A percentile compares a stretch with the other conserved stretches of the same genome.
These are phyloP conservation scores for Trametes pubescens DNA, from an alignment of 1,284 basidiomycete species.

Conservation along the genomic window DNA sequence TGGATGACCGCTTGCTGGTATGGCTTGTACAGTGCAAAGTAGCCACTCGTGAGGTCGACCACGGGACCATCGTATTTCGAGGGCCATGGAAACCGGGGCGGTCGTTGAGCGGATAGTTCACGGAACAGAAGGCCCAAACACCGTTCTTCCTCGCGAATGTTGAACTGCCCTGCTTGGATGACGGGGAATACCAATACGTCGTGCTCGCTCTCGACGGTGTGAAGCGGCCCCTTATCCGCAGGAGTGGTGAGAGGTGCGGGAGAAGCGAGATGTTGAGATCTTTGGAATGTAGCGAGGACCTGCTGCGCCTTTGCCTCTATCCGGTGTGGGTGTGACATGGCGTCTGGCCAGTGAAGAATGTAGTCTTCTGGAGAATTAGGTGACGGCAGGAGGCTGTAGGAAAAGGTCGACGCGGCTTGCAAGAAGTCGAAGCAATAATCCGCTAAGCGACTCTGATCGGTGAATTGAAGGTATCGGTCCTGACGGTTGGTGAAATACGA, in stretches of 20 bases:
- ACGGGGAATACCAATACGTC: conserved; percentile 80
- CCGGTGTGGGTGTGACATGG: conserved; percentile 62
- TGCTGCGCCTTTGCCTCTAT: conserved; percentile 61
- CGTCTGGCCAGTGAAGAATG: conserved; percentile 64
- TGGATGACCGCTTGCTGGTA: conserved; percentile 82
- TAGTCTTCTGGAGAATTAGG: conserved; percentile 45
- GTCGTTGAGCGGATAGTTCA: conserved; percentile 41
- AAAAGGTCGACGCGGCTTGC: conserved; percentile 74
- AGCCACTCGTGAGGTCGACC: conserved; percentile 90
- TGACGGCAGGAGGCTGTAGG: conserved; percentile 66
- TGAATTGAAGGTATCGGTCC: conserved; percentile 91
- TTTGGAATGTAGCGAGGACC: conserved; percentile 61
- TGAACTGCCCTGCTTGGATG: conserved; percentile 87
- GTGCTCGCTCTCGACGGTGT: conserved; percentile 30
- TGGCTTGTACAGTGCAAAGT: conserved; percentile 89
- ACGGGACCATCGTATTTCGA: conserved; percentile 48
- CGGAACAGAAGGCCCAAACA: conserved; percentile 68
- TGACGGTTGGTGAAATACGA: conserved; percentile 97
- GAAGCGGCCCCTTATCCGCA: conserved; percentile 1
- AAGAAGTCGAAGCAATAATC: conserved; percentile 89
- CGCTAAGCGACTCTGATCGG: conserved; percentile 67
- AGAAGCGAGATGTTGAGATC: conserved; percentile 44
- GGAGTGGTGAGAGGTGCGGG: conserved; percentile 11
- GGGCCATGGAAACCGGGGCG: conserved; percentile 8
- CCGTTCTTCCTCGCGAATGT: conserved; percentile 83